Percentiles rank a stretch among this genome's conserved stretches.
Conservation (phyloP, 805 yeast genomes). For the Monosporozyma unispora region DNA sequence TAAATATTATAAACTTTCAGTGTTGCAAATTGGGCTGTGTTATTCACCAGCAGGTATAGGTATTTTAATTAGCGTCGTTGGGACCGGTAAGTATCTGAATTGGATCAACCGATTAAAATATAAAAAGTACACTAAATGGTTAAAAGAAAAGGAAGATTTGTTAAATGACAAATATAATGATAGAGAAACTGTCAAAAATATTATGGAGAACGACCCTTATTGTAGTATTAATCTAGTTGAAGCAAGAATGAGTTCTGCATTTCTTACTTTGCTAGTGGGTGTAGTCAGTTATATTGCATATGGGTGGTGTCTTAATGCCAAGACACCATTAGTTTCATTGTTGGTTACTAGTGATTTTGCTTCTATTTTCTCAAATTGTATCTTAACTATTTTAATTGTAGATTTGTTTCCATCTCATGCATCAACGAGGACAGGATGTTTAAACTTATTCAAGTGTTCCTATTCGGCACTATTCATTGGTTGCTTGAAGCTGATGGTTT, state of each 20-base stretch:
- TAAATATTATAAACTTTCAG: constrained; percentile 40
- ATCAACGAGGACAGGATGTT: constrained; percentile 65
- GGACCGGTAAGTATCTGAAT: constrained; percentile 50
- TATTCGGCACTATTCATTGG: constrained; percentile 64
- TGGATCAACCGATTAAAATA: constrained; percentile 27
- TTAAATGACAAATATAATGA: constrained; percentile 15
- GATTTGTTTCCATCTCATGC: constrained; percentile 63
- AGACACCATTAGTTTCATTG: constrained; percentile 43
- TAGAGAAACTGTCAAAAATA: constrained; percentile 11
- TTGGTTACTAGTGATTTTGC: constrained; percentile 49
- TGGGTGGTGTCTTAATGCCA: constrained; percentile 66
- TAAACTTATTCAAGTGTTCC: constrained; percentile 64
- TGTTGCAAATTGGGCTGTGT: constrained; percentile 55
- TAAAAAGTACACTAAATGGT: constrained; percentile 15
- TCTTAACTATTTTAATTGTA: constrained; percentile 56
- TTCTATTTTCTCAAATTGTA: constrained; percentile 48
- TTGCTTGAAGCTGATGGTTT: constrained; percentile 53
- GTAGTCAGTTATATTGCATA: constrained; percentile 38
- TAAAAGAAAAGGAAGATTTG: constrained; percentile 9
- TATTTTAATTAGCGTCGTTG: constrained; percentile 50
- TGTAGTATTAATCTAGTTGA: constrained; percentile 44
- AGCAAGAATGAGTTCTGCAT: constrained; percentile 43
- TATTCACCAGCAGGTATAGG: constrained; percentile 68
- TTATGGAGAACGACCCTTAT: constrained; percentile 17
- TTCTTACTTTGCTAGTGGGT: constrained; percentile 35